A percentile compares a stretch with the other conserved stretches of the same genome.
phyloP scores from a whole-genome alignment of 345 rosid species.

The Pistacia integerrima region DNA sequence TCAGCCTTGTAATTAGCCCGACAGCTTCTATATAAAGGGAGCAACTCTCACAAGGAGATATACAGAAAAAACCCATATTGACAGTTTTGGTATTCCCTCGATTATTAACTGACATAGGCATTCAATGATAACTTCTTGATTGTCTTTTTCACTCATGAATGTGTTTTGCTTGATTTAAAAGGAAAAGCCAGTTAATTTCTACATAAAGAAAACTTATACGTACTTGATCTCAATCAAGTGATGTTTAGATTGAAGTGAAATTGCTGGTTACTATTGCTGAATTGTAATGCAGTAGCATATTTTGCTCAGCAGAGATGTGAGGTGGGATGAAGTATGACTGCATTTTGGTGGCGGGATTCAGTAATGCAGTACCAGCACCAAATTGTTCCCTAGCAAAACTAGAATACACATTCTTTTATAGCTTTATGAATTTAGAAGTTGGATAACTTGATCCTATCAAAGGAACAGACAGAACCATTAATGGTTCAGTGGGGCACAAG shows the following conservation, averaged over 20 bases:
- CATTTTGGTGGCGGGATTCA: too few relatives aligned
- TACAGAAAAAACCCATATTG: too few relatives aligned
- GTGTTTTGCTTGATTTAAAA: constrained; percentile 14
- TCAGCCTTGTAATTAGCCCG: too few relatives aligned
- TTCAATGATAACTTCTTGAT: constrained; percentile 3
- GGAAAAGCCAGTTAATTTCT: neutral
- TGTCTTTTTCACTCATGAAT: constrained; percentile 28
- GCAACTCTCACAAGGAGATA: too few relatives aligned
- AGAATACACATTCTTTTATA: neutral
- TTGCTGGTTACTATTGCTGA: neutral
- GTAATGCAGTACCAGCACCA: too few relatives aligned
- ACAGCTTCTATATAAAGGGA: too few relatives aligned
- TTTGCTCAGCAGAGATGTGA: neutral
- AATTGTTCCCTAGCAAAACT: neutral
- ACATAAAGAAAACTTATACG: neutral
- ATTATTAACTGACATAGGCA: constrained; percentile 13
- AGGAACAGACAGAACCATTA: too few relatives aligned
- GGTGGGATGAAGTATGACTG: too few relatives aligned
- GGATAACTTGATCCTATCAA: neutral
- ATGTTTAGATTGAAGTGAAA: neutral
- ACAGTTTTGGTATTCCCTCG: neutral
- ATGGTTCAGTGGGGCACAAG: too few relatives aligned
- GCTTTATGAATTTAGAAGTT: neutral
- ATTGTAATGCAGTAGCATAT: neutral
- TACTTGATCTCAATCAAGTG: neutral